Base-by-base conservation (phyloP, 352 stramenopile genomes). In the Globisporangium spinosum region DNA sequence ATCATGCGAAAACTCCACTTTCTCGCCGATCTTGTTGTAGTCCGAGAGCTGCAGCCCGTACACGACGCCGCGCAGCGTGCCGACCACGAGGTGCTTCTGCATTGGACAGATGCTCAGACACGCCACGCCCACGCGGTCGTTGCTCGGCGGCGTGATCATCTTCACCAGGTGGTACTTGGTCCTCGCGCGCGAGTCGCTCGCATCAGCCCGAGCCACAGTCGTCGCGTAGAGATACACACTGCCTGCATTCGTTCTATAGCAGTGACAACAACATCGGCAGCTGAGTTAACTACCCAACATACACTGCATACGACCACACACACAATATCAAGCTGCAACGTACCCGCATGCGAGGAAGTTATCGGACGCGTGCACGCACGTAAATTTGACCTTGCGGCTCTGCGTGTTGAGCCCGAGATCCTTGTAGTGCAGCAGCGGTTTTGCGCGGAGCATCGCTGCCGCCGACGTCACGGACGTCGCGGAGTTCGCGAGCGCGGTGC, bases 11-110 rank as follows among this genome's bases (percentile, higher is more conserved):
- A 96, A 96, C 76, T 94, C 89, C 55, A 94, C 78, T 68, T 92
- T 92, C 68, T 95, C 89, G 51, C 89, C 89, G 53, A 96, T 93
- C 67, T 90, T 90, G 73, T 93, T 85, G 74, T 94, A 93, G 68
- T 96, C 89, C 4, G 79, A 78, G 12, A 96, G 77, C 62, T 91
- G 84, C 1, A 95, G 76, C 0, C 81, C 87, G 71, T 96, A 94
- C 38, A 96, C 85, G 38, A 93, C 76, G 20, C 87, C 89, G 3
- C 82, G 83, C 65, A 84, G 85, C 45, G 84, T 95, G 27, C 89
- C 89, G 13, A 96, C 84, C 1, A 94, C 84, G 15, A 96, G 77
- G 13, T 85, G 79, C 58, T 93, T 91, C 65, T 96, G 87, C 68
- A 80, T 64, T 17, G 89, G 89, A 61, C 84, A 93, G 68, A 96